Evolutionary conservation across 257 asterid genomes (phyloP).

Genomic region (Primulina eburnea): DNA sequence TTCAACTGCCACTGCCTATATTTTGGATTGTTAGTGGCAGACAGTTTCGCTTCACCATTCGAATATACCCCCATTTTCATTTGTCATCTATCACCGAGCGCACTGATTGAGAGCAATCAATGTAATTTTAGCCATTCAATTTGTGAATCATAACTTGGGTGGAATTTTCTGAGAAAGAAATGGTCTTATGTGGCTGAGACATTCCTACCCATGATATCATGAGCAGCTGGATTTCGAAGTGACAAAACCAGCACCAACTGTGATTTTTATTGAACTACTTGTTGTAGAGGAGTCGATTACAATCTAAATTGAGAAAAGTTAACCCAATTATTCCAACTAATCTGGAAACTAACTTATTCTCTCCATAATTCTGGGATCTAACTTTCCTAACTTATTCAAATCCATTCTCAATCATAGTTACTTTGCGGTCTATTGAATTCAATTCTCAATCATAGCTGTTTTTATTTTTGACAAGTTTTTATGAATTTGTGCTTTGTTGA

Average conservation of each 20-base stretch:
- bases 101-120: neutral
- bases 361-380: neutral
- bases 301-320: neutral
- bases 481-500: conserved; percentile 1
- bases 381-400: neutral
- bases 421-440: neutral
- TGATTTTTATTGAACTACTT: neutral
- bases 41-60: neutral
- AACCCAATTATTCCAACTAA: neutral
- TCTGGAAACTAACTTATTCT: neutral
- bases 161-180: too few relatives aligned
- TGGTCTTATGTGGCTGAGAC: neutral
- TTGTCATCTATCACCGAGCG: neutral
- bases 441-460: neutral
- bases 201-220: neutral
- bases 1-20: neutral
- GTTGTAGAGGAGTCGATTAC: neutral
- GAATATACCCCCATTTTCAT: neutral
- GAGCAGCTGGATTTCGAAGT: neutral
- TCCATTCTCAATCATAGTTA: neutral
- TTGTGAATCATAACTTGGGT: neutral
- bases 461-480: neutral
- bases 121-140: too few relatives aligned
- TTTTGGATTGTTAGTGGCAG: neutral
- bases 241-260: neutral